A percentile compares a stretch with the other conserved stretches of the same genome.
These are phyloP conservation scores for Penicillium occitanis DNA, from an alignment of 2,329 filamentous ascomycete species.

Conservation along the genomic window DNA sequence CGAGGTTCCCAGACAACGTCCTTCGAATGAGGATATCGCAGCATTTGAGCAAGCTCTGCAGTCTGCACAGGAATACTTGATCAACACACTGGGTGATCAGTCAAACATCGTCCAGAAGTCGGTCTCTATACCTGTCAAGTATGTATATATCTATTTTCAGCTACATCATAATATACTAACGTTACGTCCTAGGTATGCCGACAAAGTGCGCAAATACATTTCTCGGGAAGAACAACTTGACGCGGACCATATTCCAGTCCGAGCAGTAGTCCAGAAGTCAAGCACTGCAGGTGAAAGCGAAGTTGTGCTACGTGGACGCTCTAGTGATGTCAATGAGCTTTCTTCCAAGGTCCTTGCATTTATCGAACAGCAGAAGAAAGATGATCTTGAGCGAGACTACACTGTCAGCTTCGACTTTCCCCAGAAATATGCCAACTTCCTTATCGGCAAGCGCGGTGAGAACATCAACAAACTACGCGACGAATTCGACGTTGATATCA, in stretches of 20 bases:
- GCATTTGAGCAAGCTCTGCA: constrained; percentile 59
- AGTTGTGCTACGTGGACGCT: constrained; percentile 75
- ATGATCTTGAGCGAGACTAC: constrained; percentile 91
- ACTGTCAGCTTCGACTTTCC: constrained; percentile 87
- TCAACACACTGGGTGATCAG: constrained; percentile 55
- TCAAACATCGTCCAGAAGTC: constrained; percentile 55
- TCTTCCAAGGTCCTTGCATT: constrained; percentile 73
- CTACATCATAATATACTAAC: not conserved
- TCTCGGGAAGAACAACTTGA: constrained; percentile 56
- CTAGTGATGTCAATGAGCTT: constrained; percentile 69
- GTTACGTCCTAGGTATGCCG: constrained; percentile 51
- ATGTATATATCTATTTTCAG: constrained; percentile 23
- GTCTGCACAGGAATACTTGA: constrained; percentile 58
- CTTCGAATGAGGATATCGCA: constrained; percentile 55
- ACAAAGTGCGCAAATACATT: constrained; percentile 62
- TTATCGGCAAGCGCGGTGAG: constrained; percentile 66
- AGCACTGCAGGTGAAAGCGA: constrained; percentile 50
- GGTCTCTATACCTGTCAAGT: constrained; percentile 56
- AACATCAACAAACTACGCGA: constrained; percentile 69
- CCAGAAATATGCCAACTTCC: constrained; percentile 88
- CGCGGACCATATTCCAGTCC: constrained; percentile 57
- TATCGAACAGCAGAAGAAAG: constrained; percentile 81
- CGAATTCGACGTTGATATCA: constrained; percentile 73
- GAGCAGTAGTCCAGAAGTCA: constrained; percentile 49
- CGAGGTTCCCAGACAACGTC: constrained; percentile 56